phyloP scores from a whole-genome alignment of 352 stramenopile genomes.

The Phytophthora sp. region DNA sequence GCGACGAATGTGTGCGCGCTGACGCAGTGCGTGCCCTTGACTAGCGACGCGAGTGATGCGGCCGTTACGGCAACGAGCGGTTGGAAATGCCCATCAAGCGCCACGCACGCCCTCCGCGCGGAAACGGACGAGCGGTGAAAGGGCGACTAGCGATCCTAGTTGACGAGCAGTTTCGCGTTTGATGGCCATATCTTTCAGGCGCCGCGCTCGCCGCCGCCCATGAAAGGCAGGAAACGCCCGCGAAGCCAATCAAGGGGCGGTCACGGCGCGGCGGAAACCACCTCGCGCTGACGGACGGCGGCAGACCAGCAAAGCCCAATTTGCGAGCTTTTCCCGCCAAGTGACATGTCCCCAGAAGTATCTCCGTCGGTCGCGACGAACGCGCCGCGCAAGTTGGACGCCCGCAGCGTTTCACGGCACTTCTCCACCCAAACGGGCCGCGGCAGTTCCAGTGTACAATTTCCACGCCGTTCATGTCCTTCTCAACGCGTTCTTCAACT shows the following conservation, averaged over 20 bases:
- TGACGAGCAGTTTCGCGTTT: slow-evolving; percentile 8
- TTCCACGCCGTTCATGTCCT: no score
- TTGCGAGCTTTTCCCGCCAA: slow-evolving; percentile 87
- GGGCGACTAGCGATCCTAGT: slow-evolving; percentile 28
- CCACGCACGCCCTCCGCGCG: slow-evolving; percentile 14
- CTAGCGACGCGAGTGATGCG: slow-evolving; percentile 5
- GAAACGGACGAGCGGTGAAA: slow-evolving; percentile 35
- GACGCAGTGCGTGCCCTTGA: slow-evolving; percentile 12
- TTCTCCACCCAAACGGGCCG: slow-evolving; percentile 6
- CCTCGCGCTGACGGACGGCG: no score
- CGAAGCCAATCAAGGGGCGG: no score
- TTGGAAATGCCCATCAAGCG: slow-evolving; percentile 34
- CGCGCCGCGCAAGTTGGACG: slow-evolving; percentile 4
- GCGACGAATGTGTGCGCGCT: no score
- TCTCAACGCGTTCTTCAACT: slow-evolving; percentile 5
- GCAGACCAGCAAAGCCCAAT: slow-evolving; percentile 96
- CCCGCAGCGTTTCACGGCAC: slow-evolving; percentile 86
- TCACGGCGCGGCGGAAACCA: no score
- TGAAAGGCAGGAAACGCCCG: slow-evolving; percentile 78
- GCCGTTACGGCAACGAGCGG: slow-evolving; percentile 24
- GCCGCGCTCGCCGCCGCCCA: slow-evolving; percentile 15
- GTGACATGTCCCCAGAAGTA: slow-evolving; percentile 29
- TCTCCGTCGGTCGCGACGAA: slow-evolving; percentile 27
- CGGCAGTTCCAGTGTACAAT: no score
- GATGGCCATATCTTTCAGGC: no score